phyloP scores from a whole-genome alignment of 345 rosid genomes.

The Gynandropsis gynandra region DNA sequence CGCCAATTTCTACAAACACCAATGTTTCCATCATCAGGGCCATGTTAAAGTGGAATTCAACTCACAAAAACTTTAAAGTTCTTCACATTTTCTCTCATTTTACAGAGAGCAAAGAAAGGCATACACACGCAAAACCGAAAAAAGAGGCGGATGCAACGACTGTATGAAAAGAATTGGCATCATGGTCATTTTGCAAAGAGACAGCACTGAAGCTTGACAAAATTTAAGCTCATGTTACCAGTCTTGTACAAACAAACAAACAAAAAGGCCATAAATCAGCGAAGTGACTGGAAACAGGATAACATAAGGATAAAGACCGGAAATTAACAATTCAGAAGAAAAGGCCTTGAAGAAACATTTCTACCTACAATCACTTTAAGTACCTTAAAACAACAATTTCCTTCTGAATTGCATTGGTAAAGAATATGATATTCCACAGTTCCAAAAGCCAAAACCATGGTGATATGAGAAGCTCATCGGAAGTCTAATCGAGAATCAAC shows the following conservation, averaged over 20 bases:
- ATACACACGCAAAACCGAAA: constrained; percentile 8
- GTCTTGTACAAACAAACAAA: too few relatives aligned
- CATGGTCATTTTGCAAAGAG: too few relatives aligned
- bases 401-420: background rate
- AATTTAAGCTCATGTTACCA: too few relatives aligned
- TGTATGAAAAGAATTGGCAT: too few relatives aligned
- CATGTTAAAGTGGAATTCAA: constrained; percentile 1
- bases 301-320: too few relatives aligned
- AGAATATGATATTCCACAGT: too few relatives aligned
- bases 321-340: too few relatives aligned
- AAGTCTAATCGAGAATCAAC: background rate
- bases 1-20: constrained; percentile 48
- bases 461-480: background rate
- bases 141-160: too few relatives aligned
- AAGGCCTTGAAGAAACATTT: constrained; percentile 1
- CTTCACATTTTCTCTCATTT: background rate
- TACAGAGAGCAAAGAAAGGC: constrained; percentile 11
- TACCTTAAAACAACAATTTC: constrained; percentile 3
- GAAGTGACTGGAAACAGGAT: too few relatives aligned
- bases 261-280: too few relatives aligned
- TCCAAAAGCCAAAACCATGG: background rate
- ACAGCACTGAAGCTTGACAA: too few relatives aligned
- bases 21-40: constrained; percentile 12
- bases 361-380: constrained; percentile 12
- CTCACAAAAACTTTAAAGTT: background rate